Evolutionary conservation across 2,329 filamentous ascomycete species (phyloP), one percentile per base, ranked within the genome.

Genomic region (Trichoderma harzianum): DNA sequence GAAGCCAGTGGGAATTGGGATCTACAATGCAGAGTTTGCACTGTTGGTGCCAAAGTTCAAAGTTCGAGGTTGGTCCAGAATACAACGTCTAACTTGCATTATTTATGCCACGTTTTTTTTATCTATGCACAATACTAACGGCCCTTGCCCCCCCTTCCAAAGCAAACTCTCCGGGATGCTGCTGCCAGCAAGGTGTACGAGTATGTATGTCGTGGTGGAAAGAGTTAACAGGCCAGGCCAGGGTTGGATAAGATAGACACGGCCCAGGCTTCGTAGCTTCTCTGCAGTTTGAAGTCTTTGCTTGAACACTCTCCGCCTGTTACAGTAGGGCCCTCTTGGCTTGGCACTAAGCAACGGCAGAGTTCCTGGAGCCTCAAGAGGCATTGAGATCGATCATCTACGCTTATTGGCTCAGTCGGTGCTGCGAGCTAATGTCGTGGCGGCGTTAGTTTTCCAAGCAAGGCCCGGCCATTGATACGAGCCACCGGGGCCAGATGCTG

Each of bases 21-120:
- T 69, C 67, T 69, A 58, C 67, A 51, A 28, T 69, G 65, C 65
- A 68, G 36, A 30, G 30, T 34, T 60, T 58, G 65, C 53, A 69
- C 57, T 69, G 67, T 69, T 69, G 67, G 67, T 34, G 28, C 67
- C 39, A 43, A 18, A 62, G 7, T 16, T 28, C 57, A 43, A 61
- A 24, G 36, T 39, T 39, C 16, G 39, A 43, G 39, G 67, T 69
- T 69, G 67, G 67, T 28, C 24, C 66, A 5, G 55, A 69, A 69
- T 51, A 69, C 65, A 53, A 53, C 36, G 34, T 51, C 57, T 69
- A 62, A 69, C 57, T 62, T 53, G 57, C 67, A 69, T 69, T 34
- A 69, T 34, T 53, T 58, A 62, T 53, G 67, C 67, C 67, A 69
- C 51, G 34, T 18, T 32, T 30, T 16, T n/a, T 28, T 34, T 16